Evolutionary conservation across 352 stramenopile species (phyloP).

Genomic region (Pythium oligandrum): DNA sequence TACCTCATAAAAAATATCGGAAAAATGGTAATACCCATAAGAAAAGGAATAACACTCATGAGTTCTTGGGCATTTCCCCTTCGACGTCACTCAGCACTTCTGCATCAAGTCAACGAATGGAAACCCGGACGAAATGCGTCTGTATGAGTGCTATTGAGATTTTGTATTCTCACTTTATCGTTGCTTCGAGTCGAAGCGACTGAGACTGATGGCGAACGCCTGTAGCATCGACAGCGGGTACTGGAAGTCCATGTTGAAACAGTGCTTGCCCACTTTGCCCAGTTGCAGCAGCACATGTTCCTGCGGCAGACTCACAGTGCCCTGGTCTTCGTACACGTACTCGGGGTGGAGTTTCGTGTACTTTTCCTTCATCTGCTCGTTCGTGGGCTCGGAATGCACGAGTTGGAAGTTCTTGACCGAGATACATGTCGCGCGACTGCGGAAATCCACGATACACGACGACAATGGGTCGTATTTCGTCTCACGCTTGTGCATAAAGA

Average conservation of each 20-base stretch:
- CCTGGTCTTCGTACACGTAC: slow-evolving; percentile 80
- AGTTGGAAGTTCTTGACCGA: slow-evolving; percentile 93
- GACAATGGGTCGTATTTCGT: slow-evolving; percentile 89
- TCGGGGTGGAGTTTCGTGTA: slow-evolving; percentile 67
- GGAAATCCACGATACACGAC: slow-evolving; percentile 92
- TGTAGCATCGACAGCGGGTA: slow-evolving; percentile 91
- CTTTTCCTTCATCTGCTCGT: slow-evolving; percentile 61
- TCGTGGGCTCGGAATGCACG: slow-evolving; percentile 76
- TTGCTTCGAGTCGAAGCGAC: slow-evolving; percentile 89
- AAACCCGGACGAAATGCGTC: too few species aligned
- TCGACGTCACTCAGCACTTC: too few species aligned
- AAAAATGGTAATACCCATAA: too few species aligned
- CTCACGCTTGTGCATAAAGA: slow-evolving; percentile 83
- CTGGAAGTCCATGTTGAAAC: slow-evolving; percentile 94
- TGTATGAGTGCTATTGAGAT: too few species aligned
- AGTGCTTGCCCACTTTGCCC: slow-evolving; percentile 88
- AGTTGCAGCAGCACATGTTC: slow-evolving; percentile 83
- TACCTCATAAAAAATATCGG: too few species aligned
- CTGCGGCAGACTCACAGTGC: slow-evolving; percentile 76
- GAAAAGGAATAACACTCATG: too few species aligned
- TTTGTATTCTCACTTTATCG: slow-evolving; percentile 22
- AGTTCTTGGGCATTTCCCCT: too few species aligned
- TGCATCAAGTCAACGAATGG: too few species aligned
- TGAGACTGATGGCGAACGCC: slow-evolving; percentile 91
- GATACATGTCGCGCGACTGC: slow-evolving; percentile 84